Conservation (phyloP, 768 basidiomycete genomes). For the Lactarius trivialis region DNA sequence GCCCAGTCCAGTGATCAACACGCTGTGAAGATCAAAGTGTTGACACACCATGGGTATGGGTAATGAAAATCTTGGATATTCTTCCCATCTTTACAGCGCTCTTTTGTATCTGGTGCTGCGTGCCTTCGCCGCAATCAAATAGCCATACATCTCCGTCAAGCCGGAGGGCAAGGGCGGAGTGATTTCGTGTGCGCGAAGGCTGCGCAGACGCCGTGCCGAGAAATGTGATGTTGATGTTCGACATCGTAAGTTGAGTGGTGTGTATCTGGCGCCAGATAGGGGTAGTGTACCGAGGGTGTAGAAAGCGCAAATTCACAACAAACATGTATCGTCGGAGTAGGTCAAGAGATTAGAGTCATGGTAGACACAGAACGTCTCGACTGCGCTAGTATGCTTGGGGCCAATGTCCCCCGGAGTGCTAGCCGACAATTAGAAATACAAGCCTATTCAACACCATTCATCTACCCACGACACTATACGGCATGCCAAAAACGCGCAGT, state of each 20-base stretch:
- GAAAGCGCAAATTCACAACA: neutral
- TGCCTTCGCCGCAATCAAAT: conserved; percentile 83
- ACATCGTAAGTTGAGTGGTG: neutral
- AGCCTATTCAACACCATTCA: neutral
- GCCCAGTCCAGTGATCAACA: neutral
- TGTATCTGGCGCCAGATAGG: neutral
- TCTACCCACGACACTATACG: neutral
- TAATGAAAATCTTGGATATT: conserved; percentile 80
- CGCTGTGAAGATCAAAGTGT: neutral
- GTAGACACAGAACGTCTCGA: neutral
- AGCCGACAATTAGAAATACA: neutral
- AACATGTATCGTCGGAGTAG: neutral
- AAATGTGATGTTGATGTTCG: conserved; percentile 54
- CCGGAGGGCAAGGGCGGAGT: conserved; percentile 64
- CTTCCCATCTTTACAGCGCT: conserved; percentile 70
- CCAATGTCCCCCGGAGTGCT: neutral
- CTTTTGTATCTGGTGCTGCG: conserved; percentile 70
- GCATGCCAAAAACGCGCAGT: conserved; percentile 16
- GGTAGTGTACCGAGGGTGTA: neutral
- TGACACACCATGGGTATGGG: conserved; percentile 75
- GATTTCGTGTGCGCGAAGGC: conserved; percentile 72
- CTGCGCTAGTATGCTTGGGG: neutral
- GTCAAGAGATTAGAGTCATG: neutral
- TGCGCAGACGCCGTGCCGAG: conserved; percentile 78
- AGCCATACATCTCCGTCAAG: conserved; percentile 70